Conservation (phyloP, 228 moss, liverwort and hornwort genomes). For the Sphagnum magellanicum region DNA sequence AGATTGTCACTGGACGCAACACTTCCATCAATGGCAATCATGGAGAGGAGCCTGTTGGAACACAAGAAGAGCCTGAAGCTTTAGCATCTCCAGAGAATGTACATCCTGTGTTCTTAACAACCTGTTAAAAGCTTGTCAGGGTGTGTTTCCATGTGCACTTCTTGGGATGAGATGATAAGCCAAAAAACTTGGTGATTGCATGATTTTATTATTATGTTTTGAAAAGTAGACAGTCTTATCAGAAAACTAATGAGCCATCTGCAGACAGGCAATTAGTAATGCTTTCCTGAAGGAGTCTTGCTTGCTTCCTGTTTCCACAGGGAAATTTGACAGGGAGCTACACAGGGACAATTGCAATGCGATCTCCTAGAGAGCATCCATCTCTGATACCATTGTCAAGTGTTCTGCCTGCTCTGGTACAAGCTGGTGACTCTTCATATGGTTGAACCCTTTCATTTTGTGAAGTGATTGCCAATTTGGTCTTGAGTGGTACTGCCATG, state of each 20-base stretch:
- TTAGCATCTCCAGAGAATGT: conserved; percentile 48
- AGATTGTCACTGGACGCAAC: conserved; percentile 67
- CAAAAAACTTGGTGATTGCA: no score
- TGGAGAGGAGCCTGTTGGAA: conserved; percentile 48
- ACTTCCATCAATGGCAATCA: conserved; percentile 58
- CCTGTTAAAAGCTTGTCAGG: background rate
- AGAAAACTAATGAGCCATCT: background rate
- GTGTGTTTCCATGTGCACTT: background rate
- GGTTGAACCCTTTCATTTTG: background rate
- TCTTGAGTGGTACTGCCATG: background rate
- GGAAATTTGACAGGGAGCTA: conserved; percentile 44
- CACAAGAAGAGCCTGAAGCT: conserved; percentile 53
- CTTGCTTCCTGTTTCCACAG: conserved; percentile 5
- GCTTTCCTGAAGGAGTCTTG: no score
- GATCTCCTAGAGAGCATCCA: conserved; percentile 61
- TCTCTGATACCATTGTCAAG: conserved; percentile 65
- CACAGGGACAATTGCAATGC: conserved; percentile 71
- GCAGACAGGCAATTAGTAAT: no score
- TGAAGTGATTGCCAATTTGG: background rate
- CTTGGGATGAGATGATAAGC: background rate
- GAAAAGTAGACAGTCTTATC: background rate
- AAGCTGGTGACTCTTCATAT: conserved; percentile 10
- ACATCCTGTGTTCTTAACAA: conserved; percentile 7
- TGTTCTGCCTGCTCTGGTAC: conserved; percentile 23
- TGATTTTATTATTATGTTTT: background rate